These are phyloP conservation scores for Xylariaceae sp. DNA, from an alignment of 2,329 filamentous ascomycete genomes.

Conservation along the genomic window DNA sequence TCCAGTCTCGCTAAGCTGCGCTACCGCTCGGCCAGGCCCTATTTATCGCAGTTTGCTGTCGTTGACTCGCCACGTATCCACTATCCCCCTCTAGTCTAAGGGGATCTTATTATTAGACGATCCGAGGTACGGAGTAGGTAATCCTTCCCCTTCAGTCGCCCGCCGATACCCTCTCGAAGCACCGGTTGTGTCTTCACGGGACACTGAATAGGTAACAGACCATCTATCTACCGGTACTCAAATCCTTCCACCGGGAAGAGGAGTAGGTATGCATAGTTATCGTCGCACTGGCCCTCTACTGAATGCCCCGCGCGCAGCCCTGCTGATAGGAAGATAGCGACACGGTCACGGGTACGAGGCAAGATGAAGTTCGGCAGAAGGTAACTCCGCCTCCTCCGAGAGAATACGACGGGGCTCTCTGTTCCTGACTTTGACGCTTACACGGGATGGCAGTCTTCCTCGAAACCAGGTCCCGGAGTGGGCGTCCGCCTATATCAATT, in stretches of 20 bases:
- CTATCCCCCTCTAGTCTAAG: background rate
- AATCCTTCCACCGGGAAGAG: background rate
- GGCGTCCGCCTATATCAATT: conserved; percentile 80
- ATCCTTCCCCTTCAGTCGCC: background rate
- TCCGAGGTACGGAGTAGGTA: background rate
- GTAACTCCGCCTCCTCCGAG: conserved; percentile 37
- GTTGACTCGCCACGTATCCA: background rate
- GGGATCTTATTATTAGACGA: background rate
- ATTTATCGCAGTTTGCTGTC: background rate
- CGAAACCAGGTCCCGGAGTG: conserved; percentile 85
- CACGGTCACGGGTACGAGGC: conserved; percentile 12
- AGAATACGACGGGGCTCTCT: background rate
- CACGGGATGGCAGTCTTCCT: conserved; percentile 52
- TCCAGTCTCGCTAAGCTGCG: background rate
- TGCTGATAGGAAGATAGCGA: conserved; percentile 1
- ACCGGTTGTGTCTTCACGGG: background rate
- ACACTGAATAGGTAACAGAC: background rate
- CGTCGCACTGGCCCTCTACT: background rate
- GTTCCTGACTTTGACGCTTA: conserved; percentile 18
- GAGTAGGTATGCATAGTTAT: background rate
- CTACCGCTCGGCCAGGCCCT: background rate
- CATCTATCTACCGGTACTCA: too few relatives aligned
- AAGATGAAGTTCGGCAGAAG: conserved; percentile 61
- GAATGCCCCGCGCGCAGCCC: background rate
- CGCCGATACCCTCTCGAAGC: background rate